Evolutionary conservation across 805 yeast genomes (phyloP).

Genomic region (Starmerella apicola): DNA sequence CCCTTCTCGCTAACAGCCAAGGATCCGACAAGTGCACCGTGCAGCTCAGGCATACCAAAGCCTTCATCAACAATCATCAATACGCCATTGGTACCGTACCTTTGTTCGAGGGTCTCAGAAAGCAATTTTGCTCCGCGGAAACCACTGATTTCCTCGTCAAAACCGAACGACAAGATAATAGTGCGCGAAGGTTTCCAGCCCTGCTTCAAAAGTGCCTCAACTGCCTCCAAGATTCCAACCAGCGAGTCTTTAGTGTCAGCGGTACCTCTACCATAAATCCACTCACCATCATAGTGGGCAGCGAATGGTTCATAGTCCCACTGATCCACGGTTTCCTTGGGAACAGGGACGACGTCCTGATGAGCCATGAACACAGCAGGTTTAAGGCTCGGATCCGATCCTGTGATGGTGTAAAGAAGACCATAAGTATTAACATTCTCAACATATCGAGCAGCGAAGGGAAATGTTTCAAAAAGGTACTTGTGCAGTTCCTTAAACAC

Average conservation of each 20-base stretch:
- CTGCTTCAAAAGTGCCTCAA: constrained; percentile 41
- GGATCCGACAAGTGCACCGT: constrained; percentile 41
- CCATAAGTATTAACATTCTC: constrained; percentile 51
- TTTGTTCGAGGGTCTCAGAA: constrained; percentile 35
- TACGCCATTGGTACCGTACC: constrained; percentile 50
- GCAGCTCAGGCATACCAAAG: constrained; percentile 30
- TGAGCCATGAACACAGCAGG: constrained; percentile 69
- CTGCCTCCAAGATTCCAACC: constrained; percentile 53
- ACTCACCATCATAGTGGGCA: constrained; percentile 55
- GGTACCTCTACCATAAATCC: constrained; percentile 66
- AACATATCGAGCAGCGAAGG: constrained; percentile 36
- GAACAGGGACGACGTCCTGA: constrained; percentile 73
- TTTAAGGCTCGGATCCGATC: constrained; percentile 38
- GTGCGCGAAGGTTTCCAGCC: constrained; percentile 52
- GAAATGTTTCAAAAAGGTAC: constrained; percentile 40
- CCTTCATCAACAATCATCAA: constrained; percentile 69
- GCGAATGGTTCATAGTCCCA: constrained; percentile 63
- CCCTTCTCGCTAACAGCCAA: constrained; percentile 57
- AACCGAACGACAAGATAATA: constrained; percentile 55
- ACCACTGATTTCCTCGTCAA: constrained; percentile 71
- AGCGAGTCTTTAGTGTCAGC: constrained; percentile 64
- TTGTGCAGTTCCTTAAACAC: constrained; percentile 36
- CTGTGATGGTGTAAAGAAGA: constrained; percentile 53
- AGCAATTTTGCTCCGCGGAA: constrained; percentile 46
- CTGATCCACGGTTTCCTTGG: constrained; percentile 36